Evolutionary conservation across 257 asterid species (phyloP), one percentile per base, ranked within the genome.

Genomic region (Gardenia jasminoides): DNA sequence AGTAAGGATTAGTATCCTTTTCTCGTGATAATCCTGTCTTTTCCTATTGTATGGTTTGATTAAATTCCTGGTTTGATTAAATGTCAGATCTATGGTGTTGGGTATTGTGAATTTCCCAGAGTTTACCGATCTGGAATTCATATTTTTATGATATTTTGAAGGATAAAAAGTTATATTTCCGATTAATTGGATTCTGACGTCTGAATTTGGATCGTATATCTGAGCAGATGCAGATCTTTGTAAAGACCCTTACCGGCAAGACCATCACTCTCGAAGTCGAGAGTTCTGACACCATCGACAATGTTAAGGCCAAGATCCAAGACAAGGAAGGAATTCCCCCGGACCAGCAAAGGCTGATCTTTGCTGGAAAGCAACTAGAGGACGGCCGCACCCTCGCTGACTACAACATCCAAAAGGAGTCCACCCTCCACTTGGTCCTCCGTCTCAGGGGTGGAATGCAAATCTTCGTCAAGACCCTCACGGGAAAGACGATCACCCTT

Each of bases 141-240:
- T 36, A 2, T 36, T 36, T 36, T 4, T 36, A 36, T 4, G 41
- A 36, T 36, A 36, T 36, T 36, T 36, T 36, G 41, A 36, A 2
- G 41, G 4, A 36, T 4, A 36, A 36, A 36, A 36, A 36, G 5
- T 36, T 36, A 36, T 36, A 36, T 36, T 36, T 17, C 2, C 26
- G 41, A 24, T 30, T 19, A 4, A 0, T 0, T 15, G 24, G 66
- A 8, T 33, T 48, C 28, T 67, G 59, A 20, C 31, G 3, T 44
- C 16, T 36, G 26, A 30, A 5, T 71, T 61, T 19, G 17, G 26
- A 11, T 10, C 13, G 9, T 11, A 26, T 0, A 39, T 64, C 2
- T 59, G 8, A 61, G 70, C 90, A 88, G 90, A 89, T 90, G 94
- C 94, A 90, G 80, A 90, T 90, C 77, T 90, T 90, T 0, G 97